Evolutionary conservation across 2,329 filamentous ascomycete species (phyloP).

Genomic region (Catunica adiposa): DNA sequence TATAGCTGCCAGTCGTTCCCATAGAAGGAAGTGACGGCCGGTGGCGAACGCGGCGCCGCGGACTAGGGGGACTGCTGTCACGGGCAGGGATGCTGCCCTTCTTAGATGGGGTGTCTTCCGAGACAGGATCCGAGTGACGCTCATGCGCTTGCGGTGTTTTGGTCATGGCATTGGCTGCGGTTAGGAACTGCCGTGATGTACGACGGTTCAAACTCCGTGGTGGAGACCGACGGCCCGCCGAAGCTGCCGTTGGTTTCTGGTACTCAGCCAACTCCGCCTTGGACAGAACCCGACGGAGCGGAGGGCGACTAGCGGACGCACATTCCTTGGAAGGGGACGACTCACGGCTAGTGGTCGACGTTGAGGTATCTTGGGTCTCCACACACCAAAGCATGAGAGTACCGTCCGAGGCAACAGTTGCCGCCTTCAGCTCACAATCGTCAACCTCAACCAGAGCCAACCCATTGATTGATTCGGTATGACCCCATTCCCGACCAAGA

Average conservation of each 20-base stretch:
- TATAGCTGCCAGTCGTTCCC: slow-evolving; percentile 25
- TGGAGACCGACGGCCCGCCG: slow-evolving; percentile 35
- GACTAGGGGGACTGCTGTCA: slow-evolving; percentile 33
- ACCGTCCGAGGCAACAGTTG: slow-evolving; percentile 64
- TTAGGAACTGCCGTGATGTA: slow-evolving; percentile 27
- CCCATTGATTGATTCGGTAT: slow-evolving; percentile 85
- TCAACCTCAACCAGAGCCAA: slow-evolving; percentile 52
- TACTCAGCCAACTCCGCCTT: slow-evolving; percentile 77
- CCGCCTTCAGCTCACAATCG: slow-evolving; percentile 39
- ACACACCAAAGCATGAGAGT: slow-evolving; percentile 67
- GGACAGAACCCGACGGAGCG: slow-evolving; percentile 71
- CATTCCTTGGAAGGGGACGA: slow-evolving; percentile 37
- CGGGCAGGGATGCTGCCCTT: slow-evolving; percentile 20
- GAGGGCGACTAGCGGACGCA: slow-evolving; percentile 40
- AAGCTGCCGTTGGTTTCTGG: slow-evolving; percentile 26
- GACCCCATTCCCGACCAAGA: slow-evolving; percentile 80
- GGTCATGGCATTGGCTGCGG: slow-evolving; percentile 10
- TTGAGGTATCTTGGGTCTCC: slow-evolving; percentile 27
- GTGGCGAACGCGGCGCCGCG: slow-evolving; percentile 29
- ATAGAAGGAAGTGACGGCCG: slow-evolving; percentile 39
- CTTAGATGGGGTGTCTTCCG: slow-evolving; percentile 32
- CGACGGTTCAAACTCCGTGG: slow-evolving; percentile 37
- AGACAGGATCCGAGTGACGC: slow-evolving; percentile 26
- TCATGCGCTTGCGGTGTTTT: slow-evolving; percentile 25
- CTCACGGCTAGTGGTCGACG: slow-evolving; percentile 30